Percentiles rank a stretch among this genome's conserved stretches.
phyloP scores from a whole-genome alignment of 2,329 filamentous ascomycete species.

The Cadophora sp. region DNA sequence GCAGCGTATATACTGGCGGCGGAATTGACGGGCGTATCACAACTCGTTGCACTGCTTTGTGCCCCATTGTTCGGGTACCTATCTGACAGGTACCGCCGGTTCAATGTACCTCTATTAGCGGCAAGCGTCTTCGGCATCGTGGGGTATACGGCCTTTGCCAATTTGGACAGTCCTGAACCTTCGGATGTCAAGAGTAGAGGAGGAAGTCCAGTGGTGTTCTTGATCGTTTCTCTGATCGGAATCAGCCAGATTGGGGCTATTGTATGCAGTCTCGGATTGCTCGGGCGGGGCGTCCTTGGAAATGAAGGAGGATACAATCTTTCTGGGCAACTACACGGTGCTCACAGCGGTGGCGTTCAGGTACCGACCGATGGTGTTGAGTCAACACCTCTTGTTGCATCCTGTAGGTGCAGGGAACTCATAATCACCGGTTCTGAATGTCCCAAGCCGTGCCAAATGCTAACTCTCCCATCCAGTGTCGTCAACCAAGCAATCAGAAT shows the following conservation, averaged over 20 bases:
- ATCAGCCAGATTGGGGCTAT: constrained; percentile 96
- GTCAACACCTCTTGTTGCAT: constrained; percentile 42
- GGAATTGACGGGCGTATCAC: constrained; percentile 86
- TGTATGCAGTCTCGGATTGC: constrained; percentile 89
- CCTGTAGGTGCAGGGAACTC: background rate
- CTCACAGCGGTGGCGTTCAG: constrained; percentile 13
- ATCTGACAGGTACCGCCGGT: constrained; percentile 68
- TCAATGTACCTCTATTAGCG: constrained; percentile 77
- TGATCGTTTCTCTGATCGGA: constrained; percentile 81
- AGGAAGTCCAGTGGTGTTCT: constrained; percentile 72
- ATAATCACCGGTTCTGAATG: background rate
- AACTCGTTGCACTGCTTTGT: constrained; percentile 82
- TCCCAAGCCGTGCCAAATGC: background rate
- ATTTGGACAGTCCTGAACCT: constrained; percentile 78
- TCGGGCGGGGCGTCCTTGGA: constrained; percentile 79
- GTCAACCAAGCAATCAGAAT: constrained; percentile 30
- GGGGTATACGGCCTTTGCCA: constrained; percentile 79
- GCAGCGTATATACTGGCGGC: constrained; percentile 88
- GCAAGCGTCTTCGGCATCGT: constrained; percentile 76
- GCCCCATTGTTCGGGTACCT: constrained; percentile 89
- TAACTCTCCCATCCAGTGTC: background rate
- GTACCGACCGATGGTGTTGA: constrained; percentile 28
- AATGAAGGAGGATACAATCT: constrained; percentile 47
- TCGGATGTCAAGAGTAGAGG: constrained; percentile 67
- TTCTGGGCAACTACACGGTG: constrained; percentile 39